phyloP scores from a whole-genome alignment of 2,329 filamentous ascomycete genomes.

The Sclerotinia sclerotiorum region DNA sequence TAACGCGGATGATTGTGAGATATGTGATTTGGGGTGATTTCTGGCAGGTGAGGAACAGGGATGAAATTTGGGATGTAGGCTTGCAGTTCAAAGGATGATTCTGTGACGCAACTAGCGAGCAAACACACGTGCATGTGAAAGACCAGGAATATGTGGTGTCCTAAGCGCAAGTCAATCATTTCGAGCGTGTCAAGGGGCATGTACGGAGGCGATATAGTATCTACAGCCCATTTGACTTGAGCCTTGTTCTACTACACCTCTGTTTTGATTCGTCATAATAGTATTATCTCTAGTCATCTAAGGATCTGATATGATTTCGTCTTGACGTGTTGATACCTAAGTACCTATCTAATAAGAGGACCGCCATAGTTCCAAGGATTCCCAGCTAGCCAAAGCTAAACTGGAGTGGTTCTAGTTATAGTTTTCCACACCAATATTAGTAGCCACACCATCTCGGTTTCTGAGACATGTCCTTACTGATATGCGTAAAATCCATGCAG shows the following conservation, averaged over 20 bases:
- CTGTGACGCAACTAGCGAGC: constrained; percentile 2
- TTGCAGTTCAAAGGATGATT: neutral
- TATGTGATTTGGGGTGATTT: constrained; percentile 12
- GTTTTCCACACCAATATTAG: neutral
- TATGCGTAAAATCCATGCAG: neutral
- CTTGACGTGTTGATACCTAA: neutral
- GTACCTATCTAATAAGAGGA: neutral
- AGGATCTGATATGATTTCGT: neutral
- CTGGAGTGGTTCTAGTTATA: neutral
- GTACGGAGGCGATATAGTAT: neutral
- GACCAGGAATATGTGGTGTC: too few relatives aligned
- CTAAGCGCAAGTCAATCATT: neutral
- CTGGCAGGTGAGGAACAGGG: constrained; percentile 10
- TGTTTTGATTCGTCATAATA: neutral
- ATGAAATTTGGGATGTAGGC: neutral
- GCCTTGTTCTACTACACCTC: too few relatives aligned
- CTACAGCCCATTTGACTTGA: too few relatives aligned
- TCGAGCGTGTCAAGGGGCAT: neutral
- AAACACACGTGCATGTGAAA: neutral
- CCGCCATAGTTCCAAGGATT: neutral
- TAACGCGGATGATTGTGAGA: constrained; percentile 13
- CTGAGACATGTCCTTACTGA: neutral
- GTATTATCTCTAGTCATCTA: neutral
- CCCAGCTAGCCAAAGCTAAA: neutral
- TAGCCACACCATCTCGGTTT: neutral